Conservation (phyloP, 73 alveolate genomes). For the Paramecium bursaria region DNA sequence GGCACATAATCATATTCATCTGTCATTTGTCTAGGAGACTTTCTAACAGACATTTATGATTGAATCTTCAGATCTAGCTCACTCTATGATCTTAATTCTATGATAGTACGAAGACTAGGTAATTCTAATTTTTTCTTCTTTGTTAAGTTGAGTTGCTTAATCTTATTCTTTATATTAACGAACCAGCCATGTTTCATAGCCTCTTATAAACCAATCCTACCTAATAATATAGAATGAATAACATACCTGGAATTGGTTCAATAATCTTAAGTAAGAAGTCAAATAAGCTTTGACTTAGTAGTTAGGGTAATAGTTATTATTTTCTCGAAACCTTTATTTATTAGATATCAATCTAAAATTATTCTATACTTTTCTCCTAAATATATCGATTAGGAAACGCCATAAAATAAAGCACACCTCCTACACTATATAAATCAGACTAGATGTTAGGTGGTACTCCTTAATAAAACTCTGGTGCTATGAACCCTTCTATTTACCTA, state of each 20-base stretch:
- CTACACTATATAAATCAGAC: slow-evolving; percentile 53
- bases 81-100: slow-evolving; percentile 52
- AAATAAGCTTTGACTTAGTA: slow-evolving; percentile 18
- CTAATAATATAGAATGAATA: background rate
- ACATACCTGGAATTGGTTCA: slow-evolving; percentile 6
- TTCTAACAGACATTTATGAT: slow-evolving; percentile 19
- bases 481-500: slow-evolving; percentile 54
- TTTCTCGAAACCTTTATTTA: background rate
- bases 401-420: slow-evolving; percentile 41
- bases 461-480: slow-evolving; percentile 43
- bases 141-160: background rate
- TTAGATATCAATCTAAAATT: background rate
- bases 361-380: slow-evolving; percentile 2
- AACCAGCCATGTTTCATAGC: slow-evolving; percentile 52
- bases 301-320: background rate
- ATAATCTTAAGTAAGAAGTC: slow-evolving; percentile 18
- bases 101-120: slow-evolving; percentile 21
- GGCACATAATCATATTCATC: slow-evolving; percentile 43
- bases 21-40: background rate
- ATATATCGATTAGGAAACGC: slow-evolving; percentile 19
- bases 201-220: background rate
- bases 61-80: slow-evolving; percentile 37
- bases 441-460: slow-evolving; percentile 53
- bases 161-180: slow-evolving; percentile 32
- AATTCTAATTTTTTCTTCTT: background rate